These are phyloP conservation scores for Rhizomucor pusillus DNA, from an alignment of 371 early-diverging fungal genomes.

Conservation along the genomic window DNA sequence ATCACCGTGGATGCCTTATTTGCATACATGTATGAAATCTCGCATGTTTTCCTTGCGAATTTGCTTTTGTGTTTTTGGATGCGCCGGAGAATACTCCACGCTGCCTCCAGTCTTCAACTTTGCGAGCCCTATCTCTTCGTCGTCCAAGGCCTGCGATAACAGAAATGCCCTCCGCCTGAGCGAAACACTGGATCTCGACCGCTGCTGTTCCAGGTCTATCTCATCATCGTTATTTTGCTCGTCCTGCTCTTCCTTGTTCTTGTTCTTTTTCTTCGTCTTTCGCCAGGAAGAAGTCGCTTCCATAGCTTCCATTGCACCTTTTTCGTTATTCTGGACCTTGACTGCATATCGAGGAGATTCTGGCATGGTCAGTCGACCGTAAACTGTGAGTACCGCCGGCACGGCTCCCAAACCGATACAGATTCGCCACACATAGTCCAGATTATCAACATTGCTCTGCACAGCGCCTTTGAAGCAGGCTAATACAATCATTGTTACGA, in stretches of 20 bases:
- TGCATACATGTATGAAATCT: constrained; percentile 14
- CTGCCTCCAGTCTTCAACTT: no score
- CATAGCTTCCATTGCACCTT: constrained; percentile 32
- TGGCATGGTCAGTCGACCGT: constrained; percentile 66
- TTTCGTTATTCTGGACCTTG: constrained; percentile 44
- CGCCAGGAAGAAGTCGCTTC: constrained; percentile 3
- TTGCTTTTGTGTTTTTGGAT: constrained; percentile 7
- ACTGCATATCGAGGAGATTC: constrained; percentile 65
- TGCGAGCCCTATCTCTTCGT: no score
- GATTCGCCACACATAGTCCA: constrained; percentile 66
- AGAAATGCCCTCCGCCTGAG: no score
- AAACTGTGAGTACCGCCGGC: constrained; percentile 60
- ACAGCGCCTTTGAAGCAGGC: constrained; percentile 49
- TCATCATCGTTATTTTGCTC: not conserved
- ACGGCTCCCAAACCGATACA: constrained; percentile 51
- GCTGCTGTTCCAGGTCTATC: not conserved
- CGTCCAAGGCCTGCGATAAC: no score
- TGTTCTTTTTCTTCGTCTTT: not conserved
- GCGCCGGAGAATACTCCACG: not conserved
- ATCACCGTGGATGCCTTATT: no score
- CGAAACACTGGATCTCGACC: no score
- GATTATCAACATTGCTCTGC: constrained; percentile 31
- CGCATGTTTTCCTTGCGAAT: constrained; percentile 11
- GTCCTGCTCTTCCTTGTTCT: not conserved
- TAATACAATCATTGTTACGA: constrained; percentile 56